phyloP scores from a whole-genome alignment of 495 filamentous ascomycete species.

The Tuber aestivum region DNA sequence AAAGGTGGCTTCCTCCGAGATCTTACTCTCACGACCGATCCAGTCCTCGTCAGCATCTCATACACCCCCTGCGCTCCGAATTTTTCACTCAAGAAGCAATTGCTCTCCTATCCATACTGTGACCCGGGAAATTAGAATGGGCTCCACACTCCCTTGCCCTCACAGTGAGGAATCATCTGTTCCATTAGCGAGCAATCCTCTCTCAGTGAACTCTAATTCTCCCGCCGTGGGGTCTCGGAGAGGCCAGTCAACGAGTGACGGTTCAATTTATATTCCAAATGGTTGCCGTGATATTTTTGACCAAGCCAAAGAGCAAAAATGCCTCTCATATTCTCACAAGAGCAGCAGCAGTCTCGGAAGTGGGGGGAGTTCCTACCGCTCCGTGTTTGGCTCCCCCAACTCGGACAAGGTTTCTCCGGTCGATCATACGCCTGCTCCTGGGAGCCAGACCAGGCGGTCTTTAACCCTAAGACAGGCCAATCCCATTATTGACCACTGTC shows the following conservation, averaged over 20 bases:
- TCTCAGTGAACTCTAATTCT: not conserved
- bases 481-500: not conserved
- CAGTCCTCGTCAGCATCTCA: constrained; percentile 5
- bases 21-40: constrained; percentile 2
- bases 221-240: not conserved
- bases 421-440: not conserved
- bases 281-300: not conserved
- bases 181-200: not conserved
- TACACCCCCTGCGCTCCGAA: not conserved
- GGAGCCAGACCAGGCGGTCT: not conserved
- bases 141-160: not conserved
- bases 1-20: constrained; percentile 12
- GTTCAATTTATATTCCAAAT: not conserved
- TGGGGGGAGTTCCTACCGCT: constrained; percentile 9
- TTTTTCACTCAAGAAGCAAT: not conserved
- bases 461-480: not conserved
- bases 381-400: constrained; percentile 16
- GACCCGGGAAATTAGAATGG: constrained; percentile 14
- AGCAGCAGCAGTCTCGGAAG: not conserved
- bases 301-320: not conserved
- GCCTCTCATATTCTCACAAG: not conserved
- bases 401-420: not conserved
- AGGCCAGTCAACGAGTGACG: not conserved
- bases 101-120: not conserved
- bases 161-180: constrained; percentile 8